Conservation (phyloP, 2,329 filamentous ascomycete genomes). For the Pestalotiopsis sp. region DNA sequence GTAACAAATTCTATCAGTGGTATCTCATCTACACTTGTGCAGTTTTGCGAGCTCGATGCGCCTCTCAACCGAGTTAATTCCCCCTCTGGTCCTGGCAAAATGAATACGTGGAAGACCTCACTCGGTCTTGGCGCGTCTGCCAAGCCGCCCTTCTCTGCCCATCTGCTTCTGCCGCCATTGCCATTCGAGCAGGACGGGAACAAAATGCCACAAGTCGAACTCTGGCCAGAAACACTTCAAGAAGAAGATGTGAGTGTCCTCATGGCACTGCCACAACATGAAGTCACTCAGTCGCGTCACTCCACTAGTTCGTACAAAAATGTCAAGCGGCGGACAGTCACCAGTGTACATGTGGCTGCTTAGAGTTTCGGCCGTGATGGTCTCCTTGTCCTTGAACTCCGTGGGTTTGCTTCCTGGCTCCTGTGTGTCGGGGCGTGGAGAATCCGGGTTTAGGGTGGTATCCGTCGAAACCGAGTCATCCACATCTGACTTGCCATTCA, state of each 20-base stretch:
- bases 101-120: neutral
- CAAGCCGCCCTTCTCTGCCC: slow-evolving; percentile 51
- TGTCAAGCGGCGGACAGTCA: slow-evolving; percentile 82
- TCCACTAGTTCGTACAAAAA: slow-evolving; percentile 90
- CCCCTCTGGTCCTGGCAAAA: neutral
- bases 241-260: slow-evolving; percentile 91
- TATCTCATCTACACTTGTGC: neutral
- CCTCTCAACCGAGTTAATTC: neutral
- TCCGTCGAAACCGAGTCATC: slow-evolving; percentile 63
- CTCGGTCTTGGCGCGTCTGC: slow-evolving; percentile 34
- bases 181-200: slow-evolving; percentile 94
- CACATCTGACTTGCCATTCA: slow-evolving; percentile 48
- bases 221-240: slow-evolving; percentile 93
- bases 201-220: slow-evolving; percentile 90
- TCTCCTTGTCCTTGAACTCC: slow-evolving; percentile 73
- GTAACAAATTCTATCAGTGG: slow-evolving; percentile 1
- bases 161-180: slow-evolving; percentile 66
- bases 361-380: slow-evolving; percentile 81
- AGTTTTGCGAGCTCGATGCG: neutral
- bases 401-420: slow-evolving; percentile 35
- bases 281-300: slow-evolving; percentile 94
- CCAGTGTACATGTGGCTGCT: slow-evolving; percentile 87
- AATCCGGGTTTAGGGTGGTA: slow-evolving; percentile 60
- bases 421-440: slow-evolving; percentile 37
- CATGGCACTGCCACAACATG: slow-evolving; percentile 98